phyloP scores from a whole-genome alignment of 371 early-diverging fungal species.

The Mucor circinelloides region DNA sequence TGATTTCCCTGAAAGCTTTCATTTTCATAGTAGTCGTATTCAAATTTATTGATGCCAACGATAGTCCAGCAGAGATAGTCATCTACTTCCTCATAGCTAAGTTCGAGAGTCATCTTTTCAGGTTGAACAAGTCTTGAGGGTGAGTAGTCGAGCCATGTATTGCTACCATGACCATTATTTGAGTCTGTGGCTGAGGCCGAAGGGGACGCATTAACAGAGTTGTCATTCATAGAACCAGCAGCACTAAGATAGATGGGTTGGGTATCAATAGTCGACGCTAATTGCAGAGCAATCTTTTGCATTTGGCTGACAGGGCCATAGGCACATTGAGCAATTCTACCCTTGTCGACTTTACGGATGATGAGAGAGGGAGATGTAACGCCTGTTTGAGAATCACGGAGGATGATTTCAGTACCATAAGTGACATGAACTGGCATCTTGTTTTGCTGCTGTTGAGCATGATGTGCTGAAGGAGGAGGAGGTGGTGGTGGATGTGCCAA shows the following conservation, averaged over 20 bases:
- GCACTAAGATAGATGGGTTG: slow-evolving; percentile 45
- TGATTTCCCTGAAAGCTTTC: slow-evolving; percentile 21
- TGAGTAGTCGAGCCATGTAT: slow-evolving; percentile 35
- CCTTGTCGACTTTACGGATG: slow-evolving; percentile 80
- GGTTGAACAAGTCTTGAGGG: slow-evolving; percentile 40
- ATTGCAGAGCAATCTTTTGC: slow-evolving; percentile 84
- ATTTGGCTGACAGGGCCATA: slow-evolving; percentile 82
- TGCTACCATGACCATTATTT: slow-evolving; percentile 6
- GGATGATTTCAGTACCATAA: slow-evolving; percentile 75
- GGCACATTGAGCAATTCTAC: slow-evolving; percentile 66
- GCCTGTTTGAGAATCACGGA: slow-evolving; percentile 68
- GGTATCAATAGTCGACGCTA: slow-evolving; percentile 29
- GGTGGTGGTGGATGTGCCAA: slow-evolving; percentile 17
- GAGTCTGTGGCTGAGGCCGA: slow-evolving; percentile 5
- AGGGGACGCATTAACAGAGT: slow-evolving; percentile 26
- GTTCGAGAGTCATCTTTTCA: slow-evolving; percentile 27
- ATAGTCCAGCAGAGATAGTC: slow-evolving; percentile 87
- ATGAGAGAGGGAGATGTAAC: slow-evolving; percentile 70
- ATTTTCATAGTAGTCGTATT: slow-evolving; percentile 54
- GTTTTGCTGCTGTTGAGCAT: slow-evolving; percentile 1
- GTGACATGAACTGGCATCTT: slow-evolving; percentile 54
- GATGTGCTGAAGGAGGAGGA: slow-evolving; percentile 6
- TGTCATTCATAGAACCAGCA: slow-evolving; percentile 25
- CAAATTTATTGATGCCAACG: slow-evolving; percentile 71
- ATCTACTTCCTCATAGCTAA: slow-evolving; percentile 53